phyloP scores from a whole-genome alignment of 2,329 filamentous ascomycete genomes.

The Arthrobotrys conoides region DNA sequence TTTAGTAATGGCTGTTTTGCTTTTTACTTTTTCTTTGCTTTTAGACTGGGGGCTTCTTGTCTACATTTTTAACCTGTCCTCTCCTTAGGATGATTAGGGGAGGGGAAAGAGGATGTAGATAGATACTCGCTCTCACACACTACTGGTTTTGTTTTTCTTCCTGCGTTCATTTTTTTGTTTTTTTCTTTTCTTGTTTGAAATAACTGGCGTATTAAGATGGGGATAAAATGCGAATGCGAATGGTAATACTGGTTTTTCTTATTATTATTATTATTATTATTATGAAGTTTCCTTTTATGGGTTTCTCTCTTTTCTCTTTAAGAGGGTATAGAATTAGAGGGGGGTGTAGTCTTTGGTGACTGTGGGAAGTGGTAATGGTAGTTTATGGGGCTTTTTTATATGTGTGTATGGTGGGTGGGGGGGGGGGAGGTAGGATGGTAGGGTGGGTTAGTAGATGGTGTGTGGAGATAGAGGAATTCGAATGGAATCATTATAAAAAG shows the following conservation, averaged over 20 bases:
- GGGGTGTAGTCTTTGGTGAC: too few relatives aligned
- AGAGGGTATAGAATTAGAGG: too few relatives aligned
- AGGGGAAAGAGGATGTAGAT: conserved; percentile 1
- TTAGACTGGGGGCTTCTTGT: neutral
- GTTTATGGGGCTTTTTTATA: too few relatives aligned
- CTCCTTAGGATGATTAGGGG: neutral
- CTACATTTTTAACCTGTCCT: neutral
- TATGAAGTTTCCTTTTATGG: too few relatives aligned
- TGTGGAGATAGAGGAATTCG: too few relatives aligned
- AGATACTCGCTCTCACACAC: neutral
- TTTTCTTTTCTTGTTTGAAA: neutral
- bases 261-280: neutral
- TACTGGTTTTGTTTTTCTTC: neutral
- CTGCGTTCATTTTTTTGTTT: neutral
- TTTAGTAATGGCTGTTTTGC: too few relatives aligned
- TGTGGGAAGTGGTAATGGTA: too few relatives aligned
- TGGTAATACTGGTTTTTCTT: neutral
- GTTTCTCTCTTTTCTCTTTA: too few relatives aligned
- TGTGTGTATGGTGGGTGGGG: too few relatives aligned
- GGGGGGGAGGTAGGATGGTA: too few relatives aligned
- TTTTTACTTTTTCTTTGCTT: neutral
- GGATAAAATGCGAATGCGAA: neutral
- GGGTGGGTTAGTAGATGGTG: too few relatives aligned
- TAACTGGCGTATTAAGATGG: conserved; percentile 10
- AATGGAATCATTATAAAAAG: too few relatives aligned